Base-by-base conservation (phyloP, 2,329 filamentous ascomycete species). In the Penicillium sp. region DNA sequence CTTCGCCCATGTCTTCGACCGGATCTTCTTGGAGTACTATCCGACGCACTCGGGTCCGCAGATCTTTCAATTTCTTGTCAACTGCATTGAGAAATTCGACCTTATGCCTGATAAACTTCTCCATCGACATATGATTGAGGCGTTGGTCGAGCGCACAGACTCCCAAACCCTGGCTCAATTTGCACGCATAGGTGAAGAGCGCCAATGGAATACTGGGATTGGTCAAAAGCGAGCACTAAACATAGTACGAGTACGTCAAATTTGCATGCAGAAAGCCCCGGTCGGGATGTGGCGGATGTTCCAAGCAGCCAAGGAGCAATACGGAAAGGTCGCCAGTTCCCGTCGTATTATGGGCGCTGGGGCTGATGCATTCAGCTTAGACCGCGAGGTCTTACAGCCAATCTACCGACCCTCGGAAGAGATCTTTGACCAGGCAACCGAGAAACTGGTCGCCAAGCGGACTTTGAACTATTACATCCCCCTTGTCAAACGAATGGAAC, bases 11-110 rank as follows among this genome's bases (percentile, higher is more conserved):
- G 49, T 57, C 14, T 67, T 67, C 32, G 62, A 67, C 37, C 61
- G 62, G 15, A 55, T 68, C 29, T 66, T 67, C 29, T 45, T 67
- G 23, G 64, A 68, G 44, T 68, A 60, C 33, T 67, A 62, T 54
- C 52, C 62, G 4, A 54, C 52, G 15, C 62, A 67, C 39, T 51
- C 60, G 3, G 61, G 57, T 0, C 10, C 38, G 11, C 48, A 59
- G 14, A 65, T 62, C 20, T 52, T 52, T n/a, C 50, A 62, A 7
- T 68, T 67, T 28, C 39, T 67, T 32, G 51, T 60, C 13, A 48
- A 51, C 13, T 61, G 54, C 17, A 55, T 68, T 29, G 54, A 62
- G 13, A 52, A 60, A 13, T 66, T 62, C 39, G 41, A 56, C 1
- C 48, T 68, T n/a, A 41, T 55, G 1, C 64, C 63, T 3, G 65